Evolutionary conservation across 768 basidiomycete species (phyloP), one percentile per base, ranked within the genome.

Genomic region (Xanthoconium stramineum): DNA sequence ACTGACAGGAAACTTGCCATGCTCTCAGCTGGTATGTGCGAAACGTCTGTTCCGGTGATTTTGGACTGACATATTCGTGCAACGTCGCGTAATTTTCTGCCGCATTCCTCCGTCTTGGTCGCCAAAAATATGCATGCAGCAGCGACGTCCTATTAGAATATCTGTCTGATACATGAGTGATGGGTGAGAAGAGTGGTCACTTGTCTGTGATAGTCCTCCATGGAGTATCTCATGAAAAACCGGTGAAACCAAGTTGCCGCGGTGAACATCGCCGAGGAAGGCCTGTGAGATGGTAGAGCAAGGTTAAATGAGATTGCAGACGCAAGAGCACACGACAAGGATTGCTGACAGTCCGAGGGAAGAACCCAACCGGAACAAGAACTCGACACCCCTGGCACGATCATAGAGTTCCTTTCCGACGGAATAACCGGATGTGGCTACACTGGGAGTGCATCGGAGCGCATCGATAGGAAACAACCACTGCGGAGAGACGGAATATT

Each of bases 221-320:
- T 83, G 29, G 90, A 83, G 68, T 82, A 86, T 57, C 91, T 80
- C 91, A 94, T 91, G 70, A 89, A 94, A 71, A 94, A 94, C 13
- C 92, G 81, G 70, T 94, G 92, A 61, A 93, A 91, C 88, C 91
- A 94, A 7, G 88, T 89, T 28, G 91, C 90, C 28, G 92, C 90
- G 28, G 92, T 91, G 64, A 88, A 88, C 76, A 92, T 82, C 14
- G 91, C 89, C 15, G 89, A 85, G 20, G 85, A 84, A 29, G 89
- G 88, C 47, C 91, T 94, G 67, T 53, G 45, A 33, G 64, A 42
- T 56, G 35, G 53, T 57, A 65, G 28, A 50, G 28, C 30, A 30
- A 50, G 48, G 56, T 6, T 33, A 32, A 44, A 53, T 62, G 59
- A 63, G 64, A 55, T 50, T 28, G 13, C 42, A 52, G 57, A 37